Percentiles rank a stretch among this genome's conserved stretches.
These are phyloP conservation scores for Diaporthe sp. DNA, from an alignment of 2,329 filamentous ascomycete species.

Conservation along the genomic window DNA sequence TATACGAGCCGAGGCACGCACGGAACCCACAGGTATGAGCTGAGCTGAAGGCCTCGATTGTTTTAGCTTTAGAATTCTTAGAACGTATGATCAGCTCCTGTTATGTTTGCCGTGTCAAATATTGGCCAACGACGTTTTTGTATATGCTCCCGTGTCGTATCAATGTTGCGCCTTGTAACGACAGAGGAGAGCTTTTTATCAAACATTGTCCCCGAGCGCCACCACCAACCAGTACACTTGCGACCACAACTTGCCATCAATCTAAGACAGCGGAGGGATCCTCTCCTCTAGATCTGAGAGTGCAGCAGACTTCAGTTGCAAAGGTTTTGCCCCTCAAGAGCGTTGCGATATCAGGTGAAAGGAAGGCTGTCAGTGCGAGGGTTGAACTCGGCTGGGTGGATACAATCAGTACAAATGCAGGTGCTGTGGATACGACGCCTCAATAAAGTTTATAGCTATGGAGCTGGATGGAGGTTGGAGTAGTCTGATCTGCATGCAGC, in stretches of 20 bases:
- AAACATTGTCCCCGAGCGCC: background rate
- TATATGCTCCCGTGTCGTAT: background rate
- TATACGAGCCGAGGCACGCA: background rate
- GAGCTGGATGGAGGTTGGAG: background rate
- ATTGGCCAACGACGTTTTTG: background rate
- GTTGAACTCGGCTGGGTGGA: no score
- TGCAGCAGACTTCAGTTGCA: background rate
- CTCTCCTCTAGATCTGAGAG: background rate
- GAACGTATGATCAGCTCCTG: background rate
- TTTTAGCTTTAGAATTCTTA: background rate
- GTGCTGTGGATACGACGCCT: background rate
- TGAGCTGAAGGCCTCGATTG: background rate
- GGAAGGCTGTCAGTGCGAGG: no score
- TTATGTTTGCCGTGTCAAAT: no score
- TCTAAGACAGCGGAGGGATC: background rate
- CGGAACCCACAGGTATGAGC: no score
- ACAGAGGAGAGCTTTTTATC: background rate
- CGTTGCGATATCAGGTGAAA: background rate
- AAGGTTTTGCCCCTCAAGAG: background rate
- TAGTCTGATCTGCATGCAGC: conserved; percentile 13
- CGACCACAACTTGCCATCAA: no score
- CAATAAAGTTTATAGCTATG: background rate
- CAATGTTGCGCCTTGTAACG: background rate
- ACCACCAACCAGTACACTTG: background rate
- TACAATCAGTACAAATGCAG: background rate